Evolutionary conservation across 1,284 basidiomycete species (phyloP).

Genomic region (Coriolopsis trogii): DNA sequence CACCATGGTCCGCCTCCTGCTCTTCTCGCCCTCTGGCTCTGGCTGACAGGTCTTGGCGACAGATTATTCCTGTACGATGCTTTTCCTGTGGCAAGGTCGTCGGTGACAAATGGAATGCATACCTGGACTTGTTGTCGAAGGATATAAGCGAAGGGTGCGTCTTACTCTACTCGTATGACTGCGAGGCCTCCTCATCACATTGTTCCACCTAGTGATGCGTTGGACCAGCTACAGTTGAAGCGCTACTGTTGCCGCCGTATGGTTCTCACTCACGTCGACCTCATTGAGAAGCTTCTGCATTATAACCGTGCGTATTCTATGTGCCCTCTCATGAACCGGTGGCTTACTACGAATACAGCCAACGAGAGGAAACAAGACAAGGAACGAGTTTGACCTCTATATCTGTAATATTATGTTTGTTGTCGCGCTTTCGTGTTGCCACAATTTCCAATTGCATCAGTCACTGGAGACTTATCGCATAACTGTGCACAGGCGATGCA

Average conservation of each 20-base stretch:
- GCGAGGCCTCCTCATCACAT: neutral
- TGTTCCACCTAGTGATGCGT: conserved; percentile 69
- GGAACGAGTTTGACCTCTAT: neutral
- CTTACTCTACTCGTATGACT: neutral
- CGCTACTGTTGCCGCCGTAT: conserved; percentile 97
- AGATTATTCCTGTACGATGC: conserved; percentile 88
- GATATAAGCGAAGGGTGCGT: conserved; percentile 87
- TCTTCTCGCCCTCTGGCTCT: neutral
- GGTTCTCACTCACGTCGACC: conserved; percentile 97
- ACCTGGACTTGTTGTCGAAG: conserved; percentile 77
- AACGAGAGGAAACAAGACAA: conserved; percentile 30
- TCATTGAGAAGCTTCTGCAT: conserved; percentile 94
- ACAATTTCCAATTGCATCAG: too few species aligned
- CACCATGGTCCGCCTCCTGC: neutral
- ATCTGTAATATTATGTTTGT: conserved; percentile 1
- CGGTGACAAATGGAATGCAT: conserved; percentile 90
- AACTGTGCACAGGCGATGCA: too few species aligned
- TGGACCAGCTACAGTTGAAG: conserved; percentile 90
- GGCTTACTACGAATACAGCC: conserved; percentile 13
- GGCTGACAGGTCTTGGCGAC: neutral
- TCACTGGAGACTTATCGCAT: too few species aligned
- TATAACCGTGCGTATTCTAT: conserved; percentile 82
- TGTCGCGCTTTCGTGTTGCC: neutral
- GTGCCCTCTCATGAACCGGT: neutral
- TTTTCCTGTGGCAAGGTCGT: conserved; percentile 95